Percentiles rank a stretch among this genome's conserved stretches.
These are phyloP conservation scores for Gymnopus androsaceus DNA, from an alignment of 1,284 basidiomycete genomes.

Conservation along the genomic window DNA sequence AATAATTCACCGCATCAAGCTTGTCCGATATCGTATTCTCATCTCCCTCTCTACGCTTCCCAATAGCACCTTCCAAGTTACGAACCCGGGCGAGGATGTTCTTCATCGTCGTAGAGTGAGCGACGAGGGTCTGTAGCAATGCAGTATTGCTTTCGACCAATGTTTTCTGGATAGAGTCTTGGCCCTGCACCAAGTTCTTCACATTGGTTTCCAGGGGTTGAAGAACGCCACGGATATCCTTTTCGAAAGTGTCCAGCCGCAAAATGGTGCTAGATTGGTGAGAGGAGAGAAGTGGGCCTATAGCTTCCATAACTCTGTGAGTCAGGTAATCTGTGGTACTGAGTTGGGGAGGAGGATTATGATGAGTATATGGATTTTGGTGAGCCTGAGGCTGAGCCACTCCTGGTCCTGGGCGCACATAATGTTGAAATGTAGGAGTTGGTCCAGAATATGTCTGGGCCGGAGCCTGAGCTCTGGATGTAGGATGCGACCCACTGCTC, in stretches of 20 bases:
- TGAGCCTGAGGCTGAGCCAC: not conserved
- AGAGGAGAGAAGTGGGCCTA: not conserved
- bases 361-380: not conserved
- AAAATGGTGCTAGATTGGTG: not conserved
- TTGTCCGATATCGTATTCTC: not conserved
- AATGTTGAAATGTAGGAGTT: too few relatives aligned
- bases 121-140: not conserved
- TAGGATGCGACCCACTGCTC: too few relatives aligned
- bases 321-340: not conserved
- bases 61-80: slow-evolving; percentile 3
- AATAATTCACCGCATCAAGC: slow-evolving; percentile 2
- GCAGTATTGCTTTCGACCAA: not conserved
- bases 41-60: not conserved
- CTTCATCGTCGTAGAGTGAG: not conserved
- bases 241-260: not conserved
- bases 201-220: not conserved
- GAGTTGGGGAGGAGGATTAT: not conserved
- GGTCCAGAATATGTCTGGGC: too few relatives aligned
- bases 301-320: slow-evolving; percentile 2
- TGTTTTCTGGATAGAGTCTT: not conserved
- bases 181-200: not conserved
- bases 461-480: too few relatives aligned
- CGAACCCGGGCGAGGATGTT: not conserved
- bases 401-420: too few relatives aligned
- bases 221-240: not conserved